Base-by-base conservation (phyloP, 257 asterid genomes). In the Solanum sitiens region DNA sequence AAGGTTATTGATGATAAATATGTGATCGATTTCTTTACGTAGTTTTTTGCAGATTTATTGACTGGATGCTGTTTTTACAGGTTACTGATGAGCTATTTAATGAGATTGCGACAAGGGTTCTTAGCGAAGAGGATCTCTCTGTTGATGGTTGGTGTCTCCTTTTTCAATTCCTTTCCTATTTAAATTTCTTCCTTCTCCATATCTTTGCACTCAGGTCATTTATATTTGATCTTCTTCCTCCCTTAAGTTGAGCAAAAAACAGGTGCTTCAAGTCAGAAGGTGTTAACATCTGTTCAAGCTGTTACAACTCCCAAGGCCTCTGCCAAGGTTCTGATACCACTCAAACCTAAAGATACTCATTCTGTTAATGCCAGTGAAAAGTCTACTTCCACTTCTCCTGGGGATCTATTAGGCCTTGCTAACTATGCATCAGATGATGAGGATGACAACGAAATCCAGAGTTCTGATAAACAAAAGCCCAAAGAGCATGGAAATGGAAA, bases 71-170 rank as follows among this genome's bases (percentile, higher is more conserved):
- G 83, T 83, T 91, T 90, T 89, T 89, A 90, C 96, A 97, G 99
- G 99, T 97, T 82, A 97, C 99, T 45, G 99, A 95, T 67, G 98
- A 96, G 87, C 98, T 97, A 88, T 95, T 97, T 91, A 99, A 95
- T 91, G 99, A 97, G 92, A 95, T 97, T 92, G 99, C 99, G 13
- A 94, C 97, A 68, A 94, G 93, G 93, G 99, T 96, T 92, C 93
- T 97, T 83, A 92, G 89, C 83, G 99, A 97, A 93, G 99, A 94
- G 56, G 93, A 89, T 89, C 90, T 89, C 90, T 88, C 93, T 32
- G 90, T 92, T 90, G 95, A 94, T 93, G 98, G 99, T 97, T 86
- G 87, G 85, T 87, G 56, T 85, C 86, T 79, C 45, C 72, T 68
- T 67, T 16, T 39, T 83, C 71, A 82, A 82, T 30, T 82, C 45